A percentile compares a stretch with the other conserved stretches of the same genome.
Conservation (phyloP, 1,284 basidiomycete species). For the Sporisorium sorghi region DNA sequence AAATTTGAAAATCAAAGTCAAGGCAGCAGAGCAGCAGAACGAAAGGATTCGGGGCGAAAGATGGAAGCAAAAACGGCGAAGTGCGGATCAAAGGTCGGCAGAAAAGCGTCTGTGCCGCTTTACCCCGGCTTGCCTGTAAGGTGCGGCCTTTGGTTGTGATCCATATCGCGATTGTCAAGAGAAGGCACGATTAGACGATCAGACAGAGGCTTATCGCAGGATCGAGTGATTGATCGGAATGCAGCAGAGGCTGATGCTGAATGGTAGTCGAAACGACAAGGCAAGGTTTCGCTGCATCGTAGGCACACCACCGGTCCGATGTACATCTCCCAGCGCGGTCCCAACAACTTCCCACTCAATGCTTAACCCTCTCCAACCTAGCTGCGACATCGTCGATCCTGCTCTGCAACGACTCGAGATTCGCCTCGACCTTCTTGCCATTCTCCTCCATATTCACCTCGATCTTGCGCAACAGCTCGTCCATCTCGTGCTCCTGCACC, state of each 20-base stretch:
- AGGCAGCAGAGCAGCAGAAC: too few relatives aligned
- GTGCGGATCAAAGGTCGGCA: background rate
- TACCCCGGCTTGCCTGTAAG: too few relatives aligned
- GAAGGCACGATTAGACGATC: too few relatives aligned
- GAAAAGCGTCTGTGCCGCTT: background rate
- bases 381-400: constrained; percentile 80
- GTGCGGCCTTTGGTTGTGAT: too few relatives aligned
- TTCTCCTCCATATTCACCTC: constrained; percentile 76
- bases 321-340: background rate
- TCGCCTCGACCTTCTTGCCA: constrained; percentile 65
- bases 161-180: too few relatives aligned
- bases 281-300: too few relatives aligned
- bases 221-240: too few relatives aligned
- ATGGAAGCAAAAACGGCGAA: too few relatives aligned
- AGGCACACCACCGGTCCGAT: background rate
- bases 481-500: constrained; percentile 77
- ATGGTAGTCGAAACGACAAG: too few relatives aligned
- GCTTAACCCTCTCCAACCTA: constrained; percentile 72
- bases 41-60: too few relatives aligned
- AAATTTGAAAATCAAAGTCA: constrained; percentile 12
- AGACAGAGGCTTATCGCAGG: too few relatives aligned
- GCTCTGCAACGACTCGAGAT: constrained; percentile 75
- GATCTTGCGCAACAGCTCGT: constrained; percentile 75
- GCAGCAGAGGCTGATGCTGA: too few relatives aligned
- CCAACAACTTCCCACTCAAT: background rate